Base-by-base conservation (phyloP, 1,139 yeast species). In the Pichia sp. region DNA sequence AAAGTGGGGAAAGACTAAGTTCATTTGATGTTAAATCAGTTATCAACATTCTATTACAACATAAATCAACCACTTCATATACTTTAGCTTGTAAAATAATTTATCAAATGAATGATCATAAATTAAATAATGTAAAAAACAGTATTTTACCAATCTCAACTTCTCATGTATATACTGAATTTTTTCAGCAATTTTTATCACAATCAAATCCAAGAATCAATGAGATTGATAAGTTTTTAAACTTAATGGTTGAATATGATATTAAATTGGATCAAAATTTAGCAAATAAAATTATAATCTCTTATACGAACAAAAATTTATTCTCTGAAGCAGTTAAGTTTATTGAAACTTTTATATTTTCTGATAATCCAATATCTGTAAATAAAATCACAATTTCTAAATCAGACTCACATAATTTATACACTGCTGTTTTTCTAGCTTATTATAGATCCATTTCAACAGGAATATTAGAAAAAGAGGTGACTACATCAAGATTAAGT, bases 131-230 rank as follows among this genome's bases (percentile, higher is more conserved):
- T 16, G 48, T 36, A 48, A 53, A 5, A 27, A 50, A 45, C 39
- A 62, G 62, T 5, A 48, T 62, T 8, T 57, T 66, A 42, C 68
- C 70, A 9, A 55, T 64, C 1, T 59, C 66, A 1, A 58, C 58
- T 42, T 57, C 67, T 1, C 61, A 62, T 48, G 38, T 60, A 6
- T 66, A 65, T 45, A 47, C 60, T n/a, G 56, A 57, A 8, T 51
- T 66, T 44, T 60, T 61, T 16, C 63, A 62, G 18, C 45, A 50
- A 46, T 48, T 57, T 5, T 54, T 66, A 47, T 63, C 62, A 2
- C 57, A 58, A 18, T 54, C 49, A 19, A 54, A 57, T 25, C 63
- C 66, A 14, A 61, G 58, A 22, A 43, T 61, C 5, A 49, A 46
- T 4, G 60, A 61, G 38, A 57, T 66, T 3, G 62, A 62, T 42